Evolutionary conservation across 1,284 basidiomycete species (phyloP).

Genomic region (Clitocybe nebularis): DNA sequence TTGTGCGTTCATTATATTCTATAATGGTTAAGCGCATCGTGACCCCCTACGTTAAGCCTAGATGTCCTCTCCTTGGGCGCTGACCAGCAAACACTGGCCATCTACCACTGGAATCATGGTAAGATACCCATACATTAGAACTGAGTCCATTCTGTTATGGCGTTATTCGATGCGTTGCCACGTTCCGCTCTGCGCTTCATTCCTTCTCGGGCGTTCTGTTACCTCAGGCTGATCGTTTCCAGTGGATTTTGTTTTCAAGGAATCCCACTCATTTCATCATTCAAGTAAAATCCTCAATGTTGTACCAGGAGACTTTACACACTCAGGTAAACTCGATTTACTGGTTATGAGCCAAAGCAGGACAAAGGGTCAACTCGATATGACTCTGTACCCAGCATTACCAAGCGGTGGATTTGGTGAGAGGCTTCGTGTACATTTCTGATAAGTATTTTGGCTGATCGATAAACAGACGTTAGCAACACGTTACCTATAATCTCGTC

Average conservation of each 20-base stretch:
- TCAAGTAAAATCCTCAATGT: slow-evolving; percentile 65
- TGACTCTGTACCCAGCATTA: slow-evolving; percentile 66
- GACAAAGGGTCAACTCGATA: slow-evolving; percentile 48
- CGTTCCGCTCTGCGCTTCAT: no score
- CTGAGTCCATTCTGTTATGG: no score
- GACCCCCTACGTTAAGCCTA: slow-evolving; percentile 43
- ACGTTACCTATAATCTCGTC: slow-evolving; percentile 62
- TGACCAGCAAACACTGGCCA: slow-evolving; percentile 69
- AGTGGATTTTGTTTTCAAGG: slow-evolving; percentile 63
- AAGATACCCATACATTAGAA: slow-evolving; percentile 18
- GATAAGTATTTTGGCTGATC: background rate
- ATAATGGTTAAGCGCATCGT: slow-evolving; percentile 8
- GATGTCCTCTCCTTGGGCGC: slow-evolving; percentile 77
- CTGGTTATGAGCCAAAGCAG: slow-evolving; percentile 75
- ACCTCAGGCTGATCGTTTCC: background rate
- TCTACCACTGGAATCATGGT: slow-evolving; percentile 88
- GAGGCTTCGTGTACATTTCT: slow-evolving; percentile 23
- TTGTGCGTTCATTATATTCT: slow-evolving; percentile 54
- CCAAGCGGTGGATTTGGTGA: slow-evolving; percentile 67
- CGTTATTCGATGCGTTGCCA: no score
- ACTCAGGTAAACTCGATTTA: slow-evolving; percentile 87
- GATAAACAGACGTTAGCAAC: slow-evolving; percentile 30
- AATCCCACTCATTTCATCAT: slow-evolving; percentile 55
- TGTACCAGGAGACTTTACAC: slow-evolving; percentile 90
- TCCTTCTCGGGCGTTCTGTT: background rate